Evolutionary conservation across 257 asterid genomes (phyloP), one percentile per base, ranked within the genome.

Genomic region (Fraxinus americana): DNA sequence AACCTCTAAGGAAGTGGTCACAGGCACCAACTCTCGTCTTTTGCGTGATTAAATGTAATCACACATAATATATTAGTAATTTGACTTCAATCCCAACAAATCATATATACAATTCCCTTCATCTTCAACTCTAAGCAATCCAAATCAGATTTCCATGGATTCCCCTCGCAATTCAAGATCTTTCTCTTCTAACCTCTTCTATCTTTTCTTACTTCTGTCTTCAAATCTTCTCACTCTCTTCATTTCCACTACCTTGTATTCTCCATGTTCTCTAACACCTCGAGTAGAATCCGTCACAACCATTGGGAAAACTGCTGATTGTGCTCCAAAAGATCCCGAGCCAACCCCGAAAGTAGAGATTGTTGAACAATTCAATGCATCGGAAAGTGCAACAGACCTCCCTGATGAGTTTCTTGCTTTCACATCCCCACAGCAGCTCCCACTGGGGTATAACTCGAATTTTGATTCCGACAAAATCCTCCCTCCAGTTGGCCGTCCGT

Each of bases 371-470:
- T 43, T 68, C 17, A 70, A 80, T 70, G 76, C 59, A 54, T 16
- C 69, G 4, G 75, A 77, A 50, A 21, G 75, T 3, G 59, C 11
- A 34, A 16, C 32, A 36, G 80, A 88, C 78, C 91, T 88, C 72
- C 92, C 92, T 1, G 27, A 90, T 9, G 94, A 90, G 80, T 82
- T 86, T 83, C 39, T 85, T 3, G 89, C 91, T 70, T 84, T 84
- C 84, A 88, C 93, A 14, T 87, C 91, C 25, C 82, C 91, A 2
- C 90, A 88, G 25, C 74, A 85, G 54, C 97, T 91, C 68, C 93
- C 94, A 3, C 48, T 85, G 11, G 97, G 97, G 0, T 82, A 80
- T 83, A 91, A 84, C 85, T 76, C 29, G 21, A 91, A 90, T 16
- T 87, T 90, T 29, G 86, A 82, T 48, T 87, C 97, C 50, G 91